Percentiles rank a stretch among this genome's conserved stretches.
phyloP scores from a whole-genome alignment of 75 land plant genomes.

The Pinus tabuliformis region DNA sequence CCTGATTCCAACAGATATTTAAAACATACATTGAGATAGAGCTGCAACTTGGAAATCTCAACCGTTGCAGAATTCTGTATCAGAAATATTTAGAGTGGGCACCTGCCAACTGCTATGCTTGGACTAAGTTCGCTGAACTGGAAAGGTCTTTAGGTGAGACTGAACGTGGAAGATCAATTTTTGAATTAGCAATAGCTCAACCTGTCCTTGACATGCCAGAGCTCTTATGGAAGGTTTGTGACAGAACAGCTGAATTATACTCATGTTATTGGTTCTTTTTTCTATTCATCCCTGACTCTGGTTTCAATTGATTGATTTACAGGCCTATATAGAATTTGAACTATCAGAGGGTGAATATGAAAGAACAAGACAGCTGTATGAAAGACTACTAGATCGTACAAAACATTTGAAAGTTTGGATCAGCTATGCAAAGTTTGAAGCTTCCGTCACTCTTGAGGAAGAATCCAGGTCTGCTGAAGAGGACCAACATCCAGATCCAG shows the following conservation, averaged over 20 bases:
- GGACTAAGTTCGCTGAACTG: slow-evolving; percentile 94
- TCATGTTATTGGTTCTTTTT: background rate
- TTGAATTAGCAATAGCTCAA: slow-evolving; percentile 91
- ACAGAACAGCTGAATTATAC: background rate
- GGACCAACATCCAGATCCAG: slow-evolving; percentile 30
- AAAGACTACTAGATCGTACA: slow-evolving; percentile 86
- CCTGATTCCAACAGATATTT: slow-evolving; percentile 52
- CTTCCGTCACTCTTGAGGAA: slow-evolving; percentile 56
- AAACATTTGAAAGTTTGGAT: slow-evolving; percentile 97
- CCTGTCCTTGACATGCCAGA: slow-evolving; percentile 96
- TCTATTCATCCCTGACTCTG: background rate
- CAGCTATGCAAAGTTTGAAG: slow-evolving; percentile 95
- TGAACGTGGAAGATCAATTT: slow-evolving; percentile 80
- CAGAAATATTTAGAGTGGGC: slow-evolving; percentile 97
- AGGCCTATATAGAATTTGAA: slow-evolving; percentile 98
- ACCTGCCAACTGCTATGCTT: slow-evolving; percentile 94
- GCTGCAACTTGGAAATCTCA: slow-evolving; percentile 84
- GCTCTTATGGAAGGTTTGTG: slow-evolving; percentile 87
- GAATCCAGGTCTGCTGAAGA: slow-evolving; percentile 27
- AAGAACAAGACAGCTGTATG: slow-evolving; percentile 83
- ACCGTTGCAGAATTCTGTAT: slow-evolving; percentile 82
- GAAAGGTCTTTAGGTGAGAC: slow-evolving; percentile 84
- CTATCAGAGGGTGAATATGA: slow-evolving; percentile 81
- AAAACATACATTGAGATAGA: slow-evolving; percentile 97
- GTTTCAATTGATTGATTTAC: background rate